phyloP scores from a whole-genome alignment of 768 basidiomycete species.

The Boletus rufocinnamomeus region DNA sequence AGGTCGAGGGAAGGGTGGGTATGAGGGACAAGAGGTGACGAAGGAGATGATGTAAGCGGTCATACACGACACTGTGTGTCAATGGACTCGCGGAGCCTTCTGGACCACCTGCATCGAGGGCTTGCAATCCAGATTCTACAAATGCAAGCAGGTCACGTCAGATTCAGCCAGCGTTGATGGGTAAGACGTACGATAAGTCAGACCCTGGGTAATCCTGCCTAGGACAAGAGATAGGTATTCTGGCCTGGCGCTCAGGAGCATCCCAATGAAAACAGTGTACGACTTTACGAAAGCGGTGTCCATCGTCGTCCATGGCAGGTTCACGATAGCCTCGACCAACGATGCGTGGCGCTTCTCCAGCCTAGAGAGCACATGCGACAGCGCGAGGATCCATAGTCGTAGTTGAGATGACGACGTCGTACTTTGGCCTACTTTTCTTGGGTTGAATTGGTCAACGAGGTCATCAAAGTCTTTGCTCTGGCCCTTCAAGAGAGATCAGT shows the following conservation, averaged over 20 bases:
- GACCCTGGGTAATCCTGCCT: conserved; percentile 76
- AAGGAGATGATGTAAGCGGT: conserved; percentile 85
- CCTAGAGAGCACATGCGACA: conserved; percentile 90
- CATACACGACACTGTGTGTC: conserved; percentile 81
- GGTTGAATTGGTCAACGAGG: conserved; percentile 84
- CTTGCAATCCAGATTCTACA: conserved; percentile 72
- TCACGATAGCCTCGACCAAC: conserved; percentile 84
- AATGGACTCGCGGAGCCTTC: conserved; percentile 70
- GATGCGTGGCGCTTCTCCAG: conserved; percentile 78
- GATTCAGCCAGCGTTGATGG: neutral
- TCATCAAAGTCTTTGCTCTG: conserved; percentile 79
- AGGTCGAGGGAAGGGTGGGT: conserved; percentile 85
- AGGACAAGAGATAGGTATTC: conserved; percentile 89
- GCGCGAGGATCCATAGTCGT: conserved; percentile 78
- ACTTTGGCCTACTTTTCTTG: conserved; percentile 40
- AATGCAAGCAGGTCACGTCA: conserved; percentile 7
- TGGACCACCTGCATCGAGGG: conserved; percentile 55
- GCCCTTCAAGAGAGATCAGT: conserved; percentile 50
- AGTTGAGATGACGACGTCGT: conserved; percentile 52
- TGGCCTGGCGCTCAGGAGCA: conserved; percentile 87
- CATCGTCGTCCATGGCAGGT: conserved; percentile 91
- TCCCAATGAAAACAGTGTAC: conserved; percentile 87
- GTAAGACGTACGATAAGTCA: conserved; percentile 78
- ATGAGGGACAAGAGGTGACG: conserved; percentile 84
- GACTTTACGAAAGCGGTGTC: conserved; percentile 83